Percentiles rank a stretch among this genome's conserved stretches.
Evolutionary conservation across 768 basidiomycete species (phyloP).

Genomic region (Paxillus rubicundulus): DNA sequence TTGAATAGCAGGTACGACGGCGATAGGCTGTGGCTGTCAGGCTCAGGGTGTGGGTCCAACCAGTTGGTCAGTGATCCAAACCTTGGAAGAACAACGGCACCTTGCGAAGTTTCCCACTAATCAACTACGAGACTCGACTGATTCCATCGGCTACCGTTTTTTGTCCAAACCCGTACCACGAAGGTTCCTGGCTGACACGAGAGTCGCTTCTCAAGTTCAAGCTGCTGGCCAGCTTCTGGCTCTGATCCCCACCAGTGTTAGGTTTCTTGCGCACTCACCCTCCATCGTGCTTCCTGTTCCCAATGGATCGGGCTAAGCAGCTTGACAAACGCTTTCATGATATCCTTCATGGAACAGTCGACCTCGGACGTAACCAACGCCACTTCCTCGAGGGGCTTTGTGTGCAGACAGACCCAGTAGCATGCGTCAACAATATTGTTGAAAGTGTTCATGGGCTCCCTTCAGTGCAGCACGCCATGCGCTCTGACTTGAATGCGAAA

Average conservation of each 20-base stretch:
- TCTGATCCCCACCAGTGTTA: no score
- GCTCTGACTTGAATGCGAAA: conserved; percentile 31
- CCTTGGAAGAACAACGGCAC: no score
- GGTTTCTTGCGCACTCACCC: background rate
- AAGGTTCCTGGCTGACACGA: no score
- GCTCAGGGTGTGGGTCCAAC: no score
- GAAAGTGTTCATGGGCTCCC: conserved; percentile 35
- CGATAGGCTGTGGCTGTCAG: no score
- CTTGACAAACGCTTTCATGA: conserved; percentile 36
- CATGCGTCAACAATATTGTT: conserved; percentile 39
- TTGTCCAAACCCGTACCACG: no score
- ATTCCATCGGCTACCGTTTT: background rate
- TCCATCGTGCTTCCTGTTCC: background rate
- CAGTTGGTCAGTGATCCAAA: no score
- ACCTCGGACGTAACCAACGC: conserved; percentile 26
- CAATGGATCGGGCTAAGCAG: conserved; percentile 24
- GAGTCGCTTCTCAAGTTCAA: no score
- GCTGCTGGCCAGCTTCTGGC: no score
- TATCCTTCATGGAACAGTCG: conserved; percentile 31
- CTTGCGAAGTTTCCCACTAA: no score
- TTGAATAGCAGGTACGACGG: no score
- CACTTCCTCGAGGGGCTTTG: conserved; percentile 48
- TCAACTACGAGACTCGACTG: no score
- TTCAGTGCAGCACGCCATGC: conserved; percentile 42
- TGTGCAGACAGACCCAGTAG: conserved; percentile 36